Evolutionary conservation across 805 yeast genomes (phyloP).

Genomic region (Hagleromyces aurorensis): DNA sequence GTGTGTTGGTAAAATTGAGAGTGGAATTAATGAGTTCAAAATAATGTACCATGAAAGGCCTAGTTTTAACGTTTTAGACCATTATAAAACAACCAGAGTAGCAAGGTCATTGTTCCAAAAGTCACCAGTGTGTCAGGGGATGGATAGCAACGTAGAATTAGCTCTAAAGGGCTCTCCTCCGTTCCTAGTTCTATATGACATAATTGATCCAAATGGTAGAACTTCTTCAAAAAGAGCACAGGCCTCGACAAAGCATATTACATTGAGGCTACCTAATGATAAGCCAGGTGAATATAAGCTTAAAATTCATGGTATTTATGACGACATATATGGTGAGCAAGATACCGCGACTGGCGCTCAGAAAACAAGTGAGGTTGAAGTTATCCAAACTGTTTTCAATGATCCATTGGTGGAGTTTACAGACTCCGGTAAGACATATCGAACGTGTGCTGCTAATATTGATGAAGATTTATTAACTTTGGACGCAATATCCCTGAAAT

Average conservation of each 20-base stretch:
- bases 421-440: conserved; percentile 39
- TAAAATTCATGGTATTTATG: conserved; percentile 54
- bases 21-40: conserved; percentile 28
- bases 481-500: conserved; percentile 47
- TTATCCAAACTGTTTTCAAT: conserved; percentile 47
- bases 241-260: conserved; percentile 45
- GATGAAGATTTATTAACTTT: conserved; percentile 28
- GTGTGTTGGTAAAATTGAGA: conserved; percentile 43
- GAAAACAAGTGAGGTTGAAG: conserved; percentile 23
- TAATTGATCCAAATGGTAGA: conserved; percentile 49
- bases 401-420: conserved; percentile 55
- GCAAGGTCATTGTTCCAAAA: conserved; percentile 27
- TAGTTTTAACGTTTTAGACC: conserved; percentile 32
- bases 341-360: conserved; percentile 29
- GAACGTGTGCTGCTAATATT: conserved; percentile 40
- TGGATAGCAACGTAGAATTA: conserved; percentile 42
- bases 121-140: conserved; percentile 40
- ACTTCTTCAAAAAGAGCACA: conserved; percentile 34
- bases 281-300: conserved; percentile 56
- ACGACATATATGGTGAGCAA: conserved; percentile 47
- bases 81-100: conserved; percentile 20
- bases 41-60: conserved; percentile 43
- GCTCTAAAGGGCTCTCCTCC: conserved; percentile 53
- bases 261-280: conserved; percentile 38
- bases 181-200: conserved; percentile 60